Evolutionary conservation across 371 early-diverging fungal species (phyloP).

Genomic region (Syncephalastrum monosporum): DNA sequence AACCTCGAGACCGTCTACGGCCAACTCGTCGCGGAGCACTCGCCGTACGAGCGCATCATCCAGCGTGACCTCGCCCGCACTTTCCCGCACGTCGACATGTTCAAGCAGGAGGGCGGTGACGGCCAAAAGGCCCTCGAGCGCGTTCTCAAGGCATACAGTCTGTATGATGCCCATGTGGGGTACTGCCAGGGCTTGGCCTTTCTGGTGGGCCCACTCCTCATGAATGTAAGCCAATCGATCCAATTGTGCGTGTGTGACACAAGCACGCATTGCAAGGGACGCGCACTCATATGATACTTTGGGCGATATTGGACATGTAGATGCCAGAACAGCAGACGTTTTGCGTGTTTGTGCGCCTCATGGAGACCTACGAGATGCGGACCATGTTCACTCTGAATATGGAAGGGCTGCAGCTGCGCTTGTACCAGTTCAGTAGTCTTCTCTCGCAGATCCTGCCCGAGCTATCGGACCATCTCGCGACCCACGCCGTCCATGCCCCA

Average conservation of each 20-base stretch:
- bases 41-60: constrained; percentile 87
- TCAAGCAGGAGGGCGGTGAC: constrained; percentile 77
- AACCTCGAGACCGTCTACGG: constrained; percentile 83
- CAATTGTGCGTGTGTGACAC: constrained; percentile 9
- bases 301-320: constrained; percentile 17
- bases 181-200: constrained; percentile 98
- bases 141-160: constrained; percentile 87
- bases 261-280: constrained; percentile 19
- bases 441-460: constrained; percentile 76
- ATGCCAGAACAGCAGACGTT: constrained; percentile 92
- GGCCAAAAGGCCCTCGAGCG: constrained; percentile 84
- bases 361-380: constrained; percentile 83
- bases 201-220: constrained; percentile 88
- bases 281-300: neutral
- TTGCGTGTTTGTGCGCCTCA: constrained; percentile 78
- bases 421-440: constrained; percentile 81
- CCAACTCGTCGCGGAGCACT: constrained; percentile 74
- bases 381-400: constrained; percentile 76
- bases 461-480: constrained; percentile 66
- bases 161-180: constrained; percentile 91
- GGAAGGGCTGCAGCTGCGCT: constrained; percentile 76
- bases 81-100: constrained; percentile 87
- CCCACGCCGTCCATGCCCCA: constrained; percentile 70
- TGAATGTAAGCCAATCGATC: constrained; percentile 64
- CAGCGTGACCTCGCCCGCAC: constrained; percentile 90